Conservation (phyloP, 805 yeast species). For the Candida sanyiensis region DNA sequence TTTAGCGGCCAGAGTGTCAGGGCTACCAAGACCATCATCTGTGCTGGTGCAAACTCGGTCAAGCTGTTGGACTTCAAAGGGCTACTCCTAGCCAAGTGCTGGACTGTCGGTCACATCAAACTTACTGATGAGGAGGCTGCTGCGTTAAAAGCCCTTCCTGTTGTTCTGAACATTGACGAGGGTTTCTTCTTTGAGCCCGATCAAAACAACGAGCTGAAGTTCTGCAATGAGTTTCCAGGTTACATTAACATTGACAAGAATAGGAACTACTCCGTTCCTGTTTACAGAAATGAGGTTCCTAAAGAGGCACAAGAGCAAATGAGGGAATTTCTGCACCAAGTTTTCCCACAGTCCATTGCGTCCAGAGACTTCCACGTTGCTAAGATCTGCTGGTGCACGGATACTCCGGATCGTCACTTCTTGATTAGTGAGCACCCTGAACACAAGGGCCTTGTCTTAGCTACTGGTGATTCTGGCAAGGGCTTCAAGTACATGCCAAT, state of each 20-base stretch:
- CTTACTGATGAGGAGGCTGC: slow-evolving; percentile 30
- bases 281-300: slow-evolving; percentile 28
- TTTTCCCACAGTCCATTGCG: slow-evolving; percentile 28
- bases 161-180: slow-evolving; percentile 31
- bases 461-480: slow-evolving; percentile 35
- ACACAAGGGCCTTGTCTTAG: slow-evolving; percentile 24
- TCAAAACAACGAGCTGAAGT: slow-evolving; percentile 29
- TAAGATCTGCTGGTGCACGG: slow-evolving; percentile 35
- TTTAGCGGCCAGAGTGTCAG: slow-evolving; percentile 23
- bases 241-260: slow-evolving; percentile 24
- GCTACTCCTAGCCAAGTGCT: slow-evolving; percentile 35
- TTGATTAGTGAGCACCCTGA: slow-evolving; percentile 29
- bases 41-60: slow-evolving; percentile 37
- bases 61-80: slow-evolving; percentile 31
- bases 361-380: slow-evolving; percentile 26
- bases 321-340: slow-evolving; percentile 29
- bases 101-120: slow-evolving; percentile 38
- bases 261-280: slow-evolving; percentile 25
- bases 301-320: slow-evolving; percentile 29
- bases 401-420: slow-evolving; percentile 31
- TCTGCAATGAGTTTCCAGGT: slow-evolving; percentile 38
- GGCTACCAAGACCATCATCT: slow-evolving; percentile 28
- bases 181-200: slow-evolving; percentile 42
- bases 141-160: slow-evolving; percentile 30
- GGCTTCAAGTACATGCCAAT: slow-evolving; percentile 34